Evolutionary conservation across 208 protist species (phyloP).

Genomic region (Leishmania aethiopica): DNA sequence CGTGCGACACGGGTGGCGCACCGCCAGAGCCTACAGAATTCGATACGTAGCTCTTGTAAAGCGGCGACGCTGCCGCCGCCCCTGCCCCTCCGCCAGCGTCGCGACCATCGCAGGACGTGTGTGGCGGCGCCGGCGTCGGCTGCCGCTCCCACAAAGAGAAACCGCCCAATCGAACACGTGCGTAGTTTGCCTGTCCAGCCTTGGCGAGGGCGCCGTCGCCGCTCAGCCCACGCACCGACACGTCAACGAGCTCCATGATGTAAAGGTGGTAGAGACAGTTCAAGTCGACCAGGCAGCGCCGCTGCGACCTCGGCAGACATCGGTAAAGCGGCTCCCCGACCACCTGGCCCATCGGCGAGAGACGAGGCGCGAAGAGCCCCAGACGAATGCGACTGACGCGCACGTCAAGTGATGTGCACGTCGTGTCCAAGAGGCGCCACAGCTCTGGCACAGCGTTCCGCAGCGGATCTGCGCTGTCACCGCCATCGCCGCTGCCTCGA

Average conservation of each 20-base stretch:
- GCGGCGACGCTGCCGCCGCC: not conserved
- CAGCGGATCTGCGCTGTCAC: not conserved
- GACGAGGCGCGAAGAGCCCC: constrained; percentile 51
- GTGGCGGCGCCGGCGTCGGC: constrained; percentile 9
- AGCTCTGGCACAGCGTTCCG: constrained; percentile 4
- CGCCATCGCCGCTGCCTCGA: not conserved
- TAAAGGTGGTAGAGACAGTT: constrained; percentile 42
- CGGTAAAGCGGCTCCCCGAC: constrained; percentile 64
- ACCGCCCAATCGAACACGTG: constrained; percentile 12
- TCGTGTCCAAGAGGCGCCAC: constrained; percentile 23
- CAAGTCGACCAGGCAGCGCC: constrained; percentile 22
- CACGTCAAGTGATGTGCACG: constrained; percentile 31
- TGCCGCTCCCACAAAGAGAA: constrained; percentile 30
- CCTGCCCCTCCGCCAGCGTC: constrained; percentile 1
- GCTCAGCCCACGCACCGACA: constrained; percentile 23
- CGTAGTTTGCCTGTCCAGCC: constrained; percentile 16
- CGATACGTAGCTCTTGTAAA: constrained; percentile 25
- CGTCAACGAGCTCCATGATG: constrained; percentile 20
- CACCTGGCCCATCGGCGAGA: constrained; percentile 54
- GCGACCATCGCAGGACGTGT: not conserved
- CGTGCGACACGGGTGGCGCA: not conserved
- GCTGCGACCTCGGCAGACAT: constrained; percentile 42
- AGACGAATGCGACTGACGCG: constrained; percentile 33
- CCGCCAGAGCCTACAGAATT: not conserved
- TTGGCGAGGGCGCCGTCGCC: constrained; percentile 12